A percentile compares a stretch with the other conserved stretches of the same genome.
Conservation (phyloP, 208 protist genomes). For the Acanthamoeba culbertsoni region DNA sequence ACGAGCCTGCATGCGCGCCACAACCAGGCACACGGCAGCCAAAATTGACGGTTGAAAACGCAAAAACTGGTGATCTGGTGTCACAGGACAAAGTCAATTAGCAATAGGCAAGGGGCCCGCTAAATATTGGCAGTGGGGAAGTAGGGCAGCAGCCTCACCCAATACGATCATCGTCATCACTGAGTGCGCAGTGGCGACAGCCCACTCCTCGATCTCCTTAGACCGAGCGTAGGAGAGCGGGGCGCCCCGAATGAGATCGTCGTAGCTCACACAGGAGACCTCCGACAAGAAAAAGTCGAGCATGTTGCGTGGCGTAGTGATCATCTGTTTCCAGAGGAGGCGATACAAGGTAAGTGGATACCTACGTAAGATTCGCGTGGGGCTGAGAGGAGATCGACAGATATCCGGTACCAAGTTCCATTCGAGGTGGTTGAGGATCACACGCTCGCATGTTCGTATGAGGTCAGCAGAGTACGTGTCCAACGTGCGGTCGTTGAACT, state of each 20-base stretch:
- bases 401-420: background rate
- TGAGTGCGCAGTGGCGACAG: background rate
- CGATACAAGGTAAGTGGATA: background rate
- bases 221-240: background rate
- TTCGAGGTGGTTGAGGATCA: background rate
- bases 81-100: background rate
- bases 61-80: slow-evolving; percentile 48
- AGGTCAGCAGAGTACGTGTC: background rate
- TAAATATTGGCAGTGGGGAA: background rate
- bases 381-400: too few species aligned
- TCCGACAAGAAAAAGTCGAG: slow-evolving; percentile 19
- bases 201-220: background rate
- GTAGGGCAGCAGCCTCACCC: background rate
- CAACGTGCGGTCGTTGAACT: slow-evolving; percentile 32
- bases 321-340: background rate
- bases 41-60: slow-evolving; percentile 44
- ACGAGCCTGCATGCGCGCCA: slow-evolving; percentile 50
- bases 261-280: background rate
- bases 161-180: slow-evolving; percentile 40
- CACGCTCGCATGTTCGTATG: slow-evolving; percentile 16
- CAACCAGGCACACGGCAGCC: slow-evolving; percentile 25
- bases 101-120: background rate
- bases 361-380: background rate
- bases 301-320: slow-evolving; percentile 3
- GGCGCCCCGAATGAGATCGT: background rate